Evolutionary conservation across 2,329 filamentous ascomycete genomes (phyloP).

Genomic region (Apiospora marii): DNA sequence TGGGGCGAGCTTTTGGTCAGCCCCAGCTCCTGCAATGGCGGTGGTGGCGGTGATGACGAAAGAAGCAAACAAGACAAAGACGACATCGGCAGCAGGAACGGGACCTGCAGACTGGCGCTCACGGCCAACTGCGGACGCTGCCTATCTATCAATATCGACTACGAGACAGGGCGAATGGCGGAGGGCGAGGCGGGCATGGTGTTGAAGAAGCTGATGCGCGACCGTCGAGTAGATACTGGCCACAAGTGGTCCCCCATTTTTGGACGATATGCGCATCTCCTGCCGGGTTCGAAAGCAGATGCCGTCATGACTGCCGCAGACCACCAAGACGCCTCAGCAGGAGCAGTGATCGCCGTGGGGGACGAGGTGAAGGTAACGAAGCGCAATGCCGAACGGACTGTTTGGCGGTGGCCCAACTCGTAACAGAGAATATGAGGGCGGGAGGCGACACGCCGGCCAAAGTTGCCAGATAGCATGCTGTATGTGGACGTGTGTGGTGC

Average conservation of each 20-base stretch:
- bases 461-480: neutral
- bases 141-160: conserved; percentile 75
- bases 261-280: conserved; percentile 74
- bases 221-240: conserved; percentile 75
- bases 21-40: neutral
- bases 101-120: conserved; percentile 54
- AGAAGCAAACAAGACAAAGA: neutral
- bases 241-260: conserved; percentile 74
- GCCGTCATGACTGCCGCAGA: conserved; percentile 46
- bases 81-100: conserved; percentile 15
- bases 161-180: conserved; percentile 66
- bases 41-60: conserved; percentile 5
- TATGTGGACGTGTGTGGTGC: neutral
- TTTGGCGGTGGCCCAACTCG: conserved; percentile 57
- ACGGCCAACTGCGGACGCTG: conserved; percentile 77
- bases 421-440: neutral
- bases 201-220: conserved; percentile 73
- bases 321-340: conserved; percentile 41
- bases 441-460: neutral
- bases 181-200: conserved; percentile 65
- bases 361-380: conserved; percentile 62
- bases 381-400: conserved; percentile 58
- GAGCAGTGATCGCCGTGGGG: conserved; percentile 56
- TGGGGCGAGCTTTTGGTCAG: conserved; percentile 68
- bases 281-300: conserved; percentile 36